phyloP scores from a whole-genome alignment of 306 rosid genomes.

The Quercus agrifolia region DNA sequence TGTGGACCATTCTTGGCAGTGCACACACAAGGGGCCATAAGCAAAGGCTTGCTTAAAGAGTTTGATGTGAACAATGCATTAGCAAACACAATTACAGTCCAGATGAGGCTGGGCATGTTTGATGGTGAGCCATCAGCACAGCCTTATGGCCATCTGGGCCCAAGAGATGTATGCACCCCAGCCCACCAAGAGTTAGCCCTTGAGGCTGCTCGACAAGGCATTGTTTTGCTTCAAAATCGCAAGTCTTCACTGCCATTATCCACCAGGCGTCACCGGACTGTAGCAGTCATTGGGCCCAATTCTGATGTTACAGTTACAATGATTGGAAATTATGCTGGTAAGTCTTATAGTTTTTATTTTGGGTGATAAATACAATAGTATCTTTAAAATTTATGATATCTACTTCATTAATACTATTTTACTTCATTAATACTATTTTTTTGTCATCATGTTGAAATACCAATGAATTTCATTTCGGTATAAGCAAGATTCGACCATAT shows the following conservation, averaged over 20 bases:
- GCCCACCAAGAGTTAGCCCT: conserved; percentile 72
- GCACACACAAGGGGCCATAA: conserved; percentile 60
- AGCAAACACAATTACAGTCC: conserved; percentile 61
- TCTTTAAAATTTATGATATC: too few relatives aligned
- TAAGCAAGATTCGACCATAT: too few relatives aligned
- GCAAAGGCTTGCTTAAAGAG: conserved; percentile 41
- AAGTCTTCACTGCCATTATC: conserved; percentile 51
- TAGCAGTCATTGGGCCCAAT: conserved; percentile 90
- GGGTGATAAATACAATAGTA: too few relatives aligned
- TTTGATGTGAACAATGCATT: conserved; percentile 62
- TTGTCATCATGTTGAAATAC: too few relatives aligned
- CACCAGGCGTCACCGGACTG: conserved; percentile 32
- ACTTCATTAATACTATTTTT: too few relatives aligned
- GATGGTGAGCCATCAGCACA: conserved; percentile 69
- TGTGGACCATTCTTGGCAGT: conserved; percentile 81
- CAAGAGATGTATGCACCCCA: conserved; percentile 51
- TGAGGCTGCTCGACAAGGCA: conserved; percentile 81
- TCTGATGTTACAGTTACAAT: conserved; percentile 76
- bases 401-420: too few relatives aligned
- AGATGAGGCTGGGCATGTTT: conserved; percentile 92
- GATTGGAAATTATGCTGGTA: conserved; percentile 94
- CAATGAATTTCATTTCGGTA: too few relatives aligned
- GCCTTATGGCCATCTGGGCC: conserved; percentile 62
- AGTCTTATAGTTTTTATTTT: not conserved
- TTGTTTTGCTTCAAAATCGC: conserved; percentile 60